Evolutionary conservation across 2,329 filamentous ascomycete species (phyloP), one percentile per base, ranked within the genome.

Genomic region (Macrophomina tecta): DNA sequence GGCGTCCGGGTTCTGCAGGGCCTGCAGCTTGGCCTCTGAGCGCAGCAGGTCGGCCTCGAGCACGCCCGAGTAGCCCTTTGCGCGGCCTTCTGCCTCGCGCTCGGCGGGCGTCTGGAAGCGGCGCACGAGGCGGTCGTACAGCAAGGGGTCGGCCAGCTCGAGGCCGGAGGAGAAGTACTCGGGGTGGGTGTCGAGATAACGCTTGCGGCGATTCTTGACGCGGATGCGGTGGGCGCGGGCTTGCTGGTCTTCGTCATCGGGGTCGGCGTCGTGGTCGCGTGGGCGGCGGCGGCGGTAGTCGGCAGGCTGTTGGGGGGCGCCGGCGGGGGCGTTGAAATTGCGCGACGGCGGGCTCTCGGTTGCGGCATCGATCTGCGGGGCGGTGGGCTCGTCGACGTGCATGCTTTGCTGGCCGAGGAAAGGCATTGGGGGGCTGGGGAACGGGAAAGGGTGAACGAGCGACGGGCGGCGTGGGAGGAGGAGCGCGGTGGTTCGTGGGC

Each of bases 61-160:
- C 12, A 91, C 85, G 30, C 91, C 90, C 0, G 90, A 91, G 76
- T 93, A 95, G 11, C 93, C 93, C 75, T 93, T 93, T 8, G 82
- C 81, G 51, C 87, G 87, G 8, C 89, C 90, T 72, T 94, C 91
- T 6, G 85, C 85, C 75, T 93, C 88, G 64, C 92, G 87, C 79
- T 97, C 92, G 4, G 84, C 82, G 2, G 89, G 81, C 0, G 89
- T 89, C 70, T 94, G 91, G 76, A 93, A 94, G 62, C 87, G 88
- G 63, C 92, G 88, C 68, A 97, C 86, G 30, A 96, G 84, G 64
- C 87, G 86, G 77, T 96, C 91, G 82, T 97, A 97, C 38, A 96
- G 85, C 8, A 94, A 81, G 0, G 93, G 92, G 78, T 95, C 91
- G 85, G 86, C 87, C 71, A 89, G 83, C 78, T 90, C 88, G 68